Conservation (phyloP, 352 stramenopile species). For the Globisporangium cylindrosporum region DNA sequence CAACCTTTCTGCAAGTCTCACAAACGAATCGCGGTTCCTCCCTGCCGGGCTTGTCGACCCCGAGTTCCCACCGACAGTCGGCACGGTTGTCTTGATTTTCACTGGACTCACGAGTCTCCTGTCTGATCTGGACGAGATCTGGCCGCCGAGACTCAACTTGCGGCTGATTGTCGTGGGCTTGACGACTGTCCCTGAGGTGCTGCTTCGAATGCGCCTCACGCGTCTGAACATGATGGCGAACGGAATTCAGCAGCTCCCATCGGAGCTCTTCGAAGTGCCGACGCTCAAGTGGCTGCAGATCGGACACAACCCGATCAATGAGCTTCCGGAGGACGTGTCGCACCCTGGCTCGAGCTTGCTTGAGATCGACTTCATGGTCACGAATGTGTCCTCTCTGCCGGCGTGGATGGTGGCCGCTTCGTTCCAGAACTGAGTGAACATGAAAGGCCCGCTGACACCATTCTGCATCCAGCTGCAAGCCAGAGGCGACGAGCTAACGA, state of each 20-base stretch:
- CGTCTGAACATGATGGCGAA: slow-evolving; percentile 1
- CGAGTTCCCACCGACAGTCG: slow-evolving; percentile 9
- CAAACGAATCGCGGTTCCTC: slow-evolving; percentile 1
- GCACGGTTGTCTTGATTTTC: not conserved
- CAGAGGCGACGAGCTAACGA: not conserved
- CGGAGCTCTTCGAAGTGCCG: slow-evolving; percentile 7
- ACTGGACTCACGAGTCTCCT: slow-evolving; percentile 5
- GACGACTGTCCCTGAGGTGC: not conserved
- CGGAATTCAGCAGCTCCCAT: not conserved
- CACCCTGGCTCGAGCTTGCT: not conserved
- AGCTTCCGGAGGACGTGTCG: not conserved
- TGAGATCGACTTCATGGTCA: slow-evolving; percentile 8
- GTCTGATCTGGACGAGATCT: slow-evolving; percentile 18
- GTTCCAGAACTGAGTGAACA: not conserved
- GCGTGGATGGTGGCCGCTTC: slow-evolving; percentile 3
- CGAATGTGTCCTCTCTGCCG: slow-evolving; percentile 13
- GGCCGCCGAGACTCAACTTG: not conserved
- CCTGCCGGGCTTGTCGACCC: slow-evolving; percentile 3
- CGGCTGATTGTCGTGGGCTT: not conserved
- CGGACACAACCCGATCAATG: not conserved
- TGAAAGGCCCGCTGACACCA: not conserved
- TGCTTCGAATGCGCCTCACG: not conserved
- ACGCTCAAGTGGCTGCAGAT: slow-evolving; percentile 11
- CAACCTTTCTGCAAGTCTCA: not conserved
- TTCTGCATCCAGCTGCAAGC: not conserved